phyloP scores from a whole-genome alignment of 2,329 filamentous ascomycete species.

The Colletotrichum neosansevieriae region DNA sequence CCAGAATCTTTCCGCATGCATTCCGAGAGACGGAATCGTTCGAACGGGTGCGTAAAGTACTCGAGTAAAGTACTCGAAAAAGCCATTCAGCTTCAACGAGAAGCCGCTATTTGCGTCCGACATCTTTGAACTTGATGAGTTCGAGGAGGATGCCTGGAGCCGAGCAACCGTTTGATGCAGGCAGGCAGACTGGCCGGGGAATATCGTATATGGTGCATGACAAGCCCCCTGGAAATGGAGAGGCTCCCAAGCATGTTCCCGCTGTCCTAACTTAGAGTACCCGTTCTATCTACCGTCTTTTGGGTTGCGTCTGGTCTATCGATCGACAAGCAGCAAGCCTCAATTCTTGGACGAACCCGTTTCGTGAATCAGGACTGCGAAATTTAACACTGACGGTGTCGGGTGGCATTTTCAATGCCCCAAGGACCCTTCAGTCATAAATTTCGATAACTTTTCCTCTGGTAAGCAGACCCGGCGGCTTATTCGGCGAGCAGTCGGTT shows the following conservation, averaged over 20 bases:
- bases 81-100: not conserved
- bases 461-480: not conserved
- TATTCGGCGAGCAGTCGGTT: constrained; percentile 34
- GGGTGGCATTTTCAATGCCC: not conserved
- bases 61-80: not conserved
- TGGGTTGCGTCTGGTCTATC: not conserved
- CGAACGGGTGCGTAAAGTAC: not conserved
- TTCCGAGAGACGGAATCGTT: not conserved
- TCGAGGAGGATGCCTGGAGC: constrained; percentile 4
- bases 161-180: not conserved
- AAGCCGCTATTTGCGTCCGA: not conserved
- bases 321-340: constrained; percentile 2
- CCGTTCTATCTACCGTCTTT: not conserved
- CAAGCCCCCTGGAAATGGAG: not conserved
- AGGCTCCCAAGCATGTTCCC: not conserved
- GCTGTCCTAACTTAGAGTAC: not conserved
- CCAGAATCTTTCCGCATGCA: not conserved
- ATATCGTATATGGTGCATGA: not conserved
- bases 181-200: not conserved
- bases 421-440: not conserved
- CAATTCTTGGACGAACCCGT: not conserved
- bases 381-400: not conserved
- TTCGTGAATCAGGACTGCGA: not conserved
- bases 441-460: not conserved
- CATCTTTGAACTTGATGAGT: not conserved